Evolutionary conservation across 352 stramenopile genomes (phyloP).

Genomic region (Achlya hypogyna): DNA sequence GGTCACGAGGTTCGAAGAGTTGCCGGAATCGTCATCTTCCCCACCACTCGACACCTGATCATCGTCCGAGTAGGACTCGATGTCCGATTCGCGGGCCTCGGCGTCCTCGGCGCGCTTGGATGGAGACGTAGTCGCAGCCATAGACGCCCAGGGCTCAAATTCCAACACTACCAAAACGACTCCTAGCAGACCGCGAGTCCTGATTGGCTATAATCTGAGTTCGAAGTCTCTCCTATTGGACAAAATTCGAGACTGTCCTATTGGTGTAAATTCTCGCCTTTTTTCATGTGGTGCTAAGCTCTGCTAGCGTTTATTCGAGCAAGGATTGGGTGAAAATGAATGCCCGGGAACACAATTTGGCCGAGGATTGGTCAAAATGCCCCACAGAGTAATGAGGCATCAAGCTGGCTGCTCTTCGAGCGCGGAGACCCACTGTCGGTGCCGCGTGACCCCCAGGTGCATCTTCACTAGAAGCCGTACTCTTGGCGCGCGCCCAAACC

Average conservation of each 20-base stretch:
- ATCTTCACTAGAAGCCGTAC: too few species aligned
- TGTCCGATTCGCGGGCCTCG: background rate
- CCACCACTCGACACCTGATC: conserved; percentile 4
- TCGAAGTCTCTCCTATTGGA: background rate
- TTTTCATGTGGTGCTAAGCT: background rate
- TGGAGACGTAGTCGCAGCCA: conserved; percentile 6
- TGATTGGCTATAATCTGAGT: conserved; percentile 16
- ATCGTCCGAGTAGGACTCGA: conserved; percentile 20
- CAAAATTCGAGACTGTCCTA: background rate
- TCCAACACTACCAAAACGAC: conserved; percentile 12
- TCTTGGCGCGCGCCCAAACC: too few species aligned
- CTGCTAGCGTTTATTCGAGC: background rate
- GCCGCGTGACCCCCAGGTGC: too few species aligned
- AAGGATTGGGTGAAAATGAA: background rate
- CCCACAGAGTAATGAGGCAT: background rate
- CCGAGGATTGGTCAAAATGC: background rate
- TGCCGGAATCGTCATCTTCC: background rate
- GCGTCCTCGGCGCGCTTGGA: background rate
- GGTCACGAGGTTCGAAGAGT: background rate
- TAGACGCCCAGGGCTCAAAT: conserved; percentile 4
- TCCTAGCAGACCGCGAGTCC: background rate
- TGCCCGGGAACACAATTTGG: background rate
- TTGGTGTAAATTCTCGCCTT: background rate
- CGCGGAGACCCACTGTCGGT: too few species aligned
- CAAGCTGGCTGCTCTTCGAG: background rate